Evolutionary conservation across 2,329 filamentous ascomycete genomes (phyloP), one percentile per base, ranked within the genome.

Genomic region (Akanthomyces lecanii): DNA sequence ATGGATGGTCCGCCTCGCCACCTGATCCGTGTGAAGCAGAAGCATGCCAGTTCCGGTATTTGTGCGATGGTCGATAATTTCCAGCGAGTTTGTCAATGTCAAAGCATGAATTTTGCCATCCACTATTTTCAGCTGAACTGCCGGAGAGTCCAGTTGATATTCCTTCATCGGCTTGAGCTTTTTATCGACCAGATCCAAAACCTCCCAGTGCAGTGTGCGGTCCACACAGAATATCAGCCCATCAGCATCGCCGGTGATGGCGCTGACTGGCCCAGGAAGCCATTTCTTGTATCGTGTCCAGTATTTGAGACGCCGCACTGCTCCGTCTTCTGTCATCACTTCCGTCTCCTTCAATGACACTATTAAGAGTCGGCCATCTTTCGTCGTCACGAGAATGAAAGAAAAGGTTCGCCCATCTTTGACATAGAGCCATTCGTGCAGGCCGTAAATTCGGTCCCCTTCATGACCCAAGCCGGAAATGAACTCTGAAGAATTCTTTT

Each of bases 401-500:
- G 83, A 79, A 72, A 88, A 89, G 0, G 75, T 79, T 62, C 82
- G 84, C n/a, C 78, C 79, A 44, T 84, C 79, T 62, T 84, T 83
- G 38, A 77, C 74, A 65, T 84, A 85, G 5, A 78, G 72, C 89
- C 89, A 92, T 65, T 90, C 86, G 1, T 82, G 73, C 8, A 92
- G 72, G 1, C 83, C 80, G 50, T 84, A 78, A 1, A 92, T 82
- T 45, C 79, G 80, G 65, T 89, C 86, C 0, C 82, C 82, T 0
- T 74, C 66, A 51, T 83, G 79, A 1, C 83, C 84, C 18, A 92
- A 76, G 4, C 82, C 82, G 18, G 78, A 80, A 36, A 88, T 82
- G 63, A 81, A 83, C 1, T 80, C 74, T 0, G 79, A 72, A 0
- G 74, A 70, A 4, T 76, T 72, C 18, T 74, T 76, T 3, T 75